Evolutionary conservation across 805 yeast species (phyloP), one percentile per base, ranked within the genome.

Genomic region (Candida coquimbonensis): DNA sequence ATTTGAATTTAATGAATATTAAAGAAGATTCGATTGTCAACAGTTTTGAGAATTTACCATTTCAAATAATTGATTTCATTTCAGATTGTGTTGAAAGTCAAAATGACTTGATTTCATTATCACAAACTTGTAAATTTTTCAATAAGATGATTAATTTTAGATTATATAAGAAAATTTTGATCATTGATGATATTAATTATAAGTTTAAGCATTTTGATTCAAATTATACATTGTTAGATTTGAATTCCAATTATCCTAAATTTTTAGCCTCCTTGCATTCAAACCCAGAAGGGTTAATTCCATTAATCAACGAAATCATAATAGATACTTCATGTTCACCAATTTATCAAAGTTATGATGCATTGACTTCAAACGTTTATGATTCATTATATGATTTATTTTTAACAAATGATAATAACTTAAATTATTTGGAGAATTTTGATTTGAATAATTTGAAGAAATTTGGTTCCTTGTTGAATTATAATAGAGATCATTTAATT

Each of bases 21-120:
- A 42, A 25, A 31, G 45, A 37, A 21, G 27, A 32, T 24, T 41
- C 26, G 9, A 43, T 43, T 48, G 52, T 43, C 7, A 53, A 57
- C 40, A 53, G 52, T 40, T 57, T 59, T 48, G 60, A 59, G 43
- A 56, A 58, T 47, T 44, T 59, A 40, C 63, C 63, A 3, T 59
- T 43, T 43, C 61, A 52, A 26, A 54, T 59, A 24, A 58, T 59
- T 17, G 59, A 56, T 40, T 57, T 59, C 42, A 58, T 59, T 25
- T 46, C 60, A 1, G 56, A 56, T 42, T 59, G 62, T 44, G 50
- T 53, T 24, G 63, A 55, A 29, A 47, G 56, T 1, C 64, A 60
- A 42, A 46, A 42, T 24, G 66, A 62, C 35, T 46, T 62, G 35
- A 54, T 61, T 38, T 45, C 51, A 24, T 45, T 61, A 39, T 46